phyloP scores from a whole-genome alignment of 768 basidiomycete genomes.

The Pleurotus citrinopileatus region DNA sequence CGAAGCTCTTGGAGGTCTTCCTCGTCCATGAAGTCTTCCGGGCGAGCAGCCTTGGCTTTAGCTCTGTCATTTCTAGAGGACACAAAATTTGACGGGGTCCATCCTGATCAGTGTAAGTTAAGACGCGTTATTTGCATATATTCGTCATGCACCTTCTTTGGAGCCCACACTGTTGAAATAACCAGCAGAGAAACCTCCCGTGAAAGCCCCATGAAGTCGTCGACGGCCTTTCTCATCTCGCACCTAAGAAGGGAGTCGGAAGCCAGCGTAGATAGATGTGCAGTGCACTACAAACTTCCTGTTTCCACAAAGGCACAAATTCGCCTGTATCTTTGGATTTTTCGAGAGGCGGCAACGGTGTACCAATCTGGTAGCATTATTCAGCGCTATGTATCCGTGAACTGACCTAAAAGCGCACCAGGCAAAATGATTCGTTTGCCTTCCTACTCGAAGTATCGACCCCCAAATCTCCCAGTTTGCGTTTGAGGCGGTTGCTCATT shows the following conservation, averaged over 20 bases:
- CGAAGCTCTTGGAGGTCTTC: slow-evolving; percentile 87
- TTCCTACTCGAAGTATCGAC: slow-evolving; percentile 67
- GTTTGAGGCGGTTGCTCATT: slow-evolving; percentile 64
- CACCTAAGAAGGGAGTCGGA: slow-evolving; percentile 44
- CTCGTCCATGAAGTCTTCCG: slow-evolving; percentile 99
- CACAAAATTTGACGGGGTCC: slow-evolving; percentile 90
- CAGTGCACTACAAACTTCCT: slow-evolving; percentile 63
- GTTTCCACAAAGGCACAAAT: slow-evolving; percentile 97
- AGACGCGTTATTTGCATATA: not conserved
- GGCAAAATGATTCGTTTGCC: slow-evolving; percentile 82
- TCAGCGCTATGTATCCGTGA: not conserved
- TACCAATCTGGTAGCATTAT: slow-evolving; percentile 70
- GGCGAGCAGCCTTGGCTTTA: slow-evolving; percentile 55
- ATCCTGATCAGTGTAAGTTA: slow-evolving; percentile 56
- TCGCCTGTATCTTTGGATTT: slow-evolving; percentile 91
- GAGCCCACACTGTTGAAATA: slow-evolving; percentile 97
- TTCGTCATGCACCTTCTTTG: slow-evolving; percentile 73
- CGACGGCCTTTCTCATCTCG: slow-evolving; percentile 91
- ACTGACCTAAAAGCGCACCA: slow-evolving; percentile 41
- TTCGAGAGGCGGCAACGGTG: slow-evolving; percentile 91
- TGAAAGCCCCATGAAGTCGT: slow-evolving; percentile 96
- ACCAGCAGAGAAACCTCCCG: slow-evolving; percentile 96
- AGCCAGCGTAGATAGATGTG: slow-evolving; percentile 7
- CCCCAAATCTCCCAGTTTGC: slow-evolving; percentile 80
- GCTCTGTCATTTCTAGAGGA: slow-evolving; percentile 81